Evolutionary conservation across 345 rosid genomes (phyloP), one percentile per base, ranked within the genome.

Genomic region (Viola odorata): DNA sequence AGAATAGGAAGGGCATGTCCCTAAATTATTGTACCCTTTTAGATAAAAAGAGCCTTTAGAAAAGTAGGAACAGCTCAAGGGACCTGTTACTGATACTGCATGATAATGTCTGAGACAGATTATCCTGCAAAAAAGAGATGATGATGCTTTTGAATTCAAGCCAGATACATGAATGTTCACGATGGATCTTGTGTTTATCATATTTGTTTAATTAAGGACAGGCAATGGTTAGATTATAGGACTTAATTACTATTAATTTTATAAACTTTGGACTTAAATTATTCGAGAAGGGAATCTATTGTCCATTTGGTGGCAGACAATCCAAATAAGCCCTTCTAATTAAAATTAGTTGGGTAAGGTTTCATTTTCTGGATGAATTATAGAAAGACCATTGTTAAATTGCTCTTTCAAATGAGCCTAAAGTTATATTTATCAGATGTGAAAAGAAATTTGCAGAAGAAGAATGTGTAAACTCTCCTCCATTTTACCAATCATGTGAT

Each of bases 1-100:
- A 54, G 15, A 10, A 64, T 48, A 41, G 53, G 9, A 67, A 66
- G 77, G 67, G 62, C 51, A 58, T 37, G 53, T 23, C 41, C 44
- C 60, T 52, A 53, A 67, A 73, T 79, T 69, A 73, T 75, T 70
- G 76, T 62, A 32, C 38, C 63, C 63, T 73, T 67, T 64, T 23
- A 56, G 64, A 61, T 37, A 52, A 49, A 49, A 14, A 63, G 61
- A 63, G 58, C 68, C 65, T 69, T 67, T 49, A 50, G 61, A 67
- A 69, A 73, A 73, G 65, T 37, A 55, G 17, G 13, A 62, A 63
- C 62, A 50, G 50, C 60, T 61, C 37, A 13, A 57, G 62, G 69
- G 70, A 73, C 78, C 73, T 70, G 54, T 57, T 66, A 55, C 69
- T 69, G 13, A 41, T 17, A 17, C 38, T 16, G 70, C 54, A 13